Base-by-base conservation (phyloP, 2,329 filamentous ascomycete genomes). In the Arachnomyces sp. region DNA sequence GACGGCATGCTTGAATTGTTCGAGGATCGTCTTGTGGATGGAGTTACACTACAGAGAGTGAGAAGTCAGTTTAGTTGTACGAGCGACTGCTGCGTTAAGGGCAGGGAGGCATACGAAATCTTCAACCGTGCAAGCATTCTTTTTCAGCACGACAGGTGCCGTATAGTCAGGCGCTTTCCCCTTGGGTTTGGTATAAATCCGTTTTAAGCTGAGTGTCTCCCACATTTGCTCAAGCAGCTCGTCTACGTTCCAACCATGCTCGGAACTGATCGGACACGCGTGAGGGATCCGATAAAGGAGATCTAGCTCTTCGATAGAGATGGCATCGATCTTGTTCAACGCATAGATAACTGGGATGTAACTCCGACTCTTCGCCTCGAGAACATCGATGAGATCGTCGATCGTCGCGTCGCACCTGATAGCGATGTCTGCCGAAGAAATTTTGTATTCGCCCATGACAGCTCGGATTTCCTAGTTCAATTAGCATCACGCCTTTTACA, bases 331-430 rank as follows among this genome's bases (percentile, higher is more conserved):
- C 73, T 98, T 98, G 77, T 98, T 98, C 55, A 98, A 75, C 31
- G 93, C 92, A 68, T 98, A 98, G 40, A 98, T 86, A 49, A 96
- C 92, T n/a, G 92, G 92, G 50, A 98, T 96, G 63, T 98, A 98
- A 61, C 86, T 88, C 65, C 92, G 78, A 61, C 84, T 87, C 73
- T 86, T 95, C 34, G 90, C 90, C 65, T 98, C 92, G 34, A 98
- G 77, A 14, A 98, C 70, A 65, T 98, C 92, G 59, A 98, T 98
- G 49, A 98, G 67, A 63, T 98, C 92, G 66, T 98, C 92, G 48
- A 98, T 81, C 2, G 92, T 98, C 42, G 92, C 92, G 65, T 98
- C 92, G 66, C 92, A 98, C 49, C 92, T 84, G 62, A 98, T 96
- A 35, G 90, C 86, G 57, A 98, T 94, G 67, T 98, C 92, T 38